phyloP scores from a whole-genome alignment of 2,329 filamentous ascomycete genomes.

The Trichoderma citrinoviride region DNA sequence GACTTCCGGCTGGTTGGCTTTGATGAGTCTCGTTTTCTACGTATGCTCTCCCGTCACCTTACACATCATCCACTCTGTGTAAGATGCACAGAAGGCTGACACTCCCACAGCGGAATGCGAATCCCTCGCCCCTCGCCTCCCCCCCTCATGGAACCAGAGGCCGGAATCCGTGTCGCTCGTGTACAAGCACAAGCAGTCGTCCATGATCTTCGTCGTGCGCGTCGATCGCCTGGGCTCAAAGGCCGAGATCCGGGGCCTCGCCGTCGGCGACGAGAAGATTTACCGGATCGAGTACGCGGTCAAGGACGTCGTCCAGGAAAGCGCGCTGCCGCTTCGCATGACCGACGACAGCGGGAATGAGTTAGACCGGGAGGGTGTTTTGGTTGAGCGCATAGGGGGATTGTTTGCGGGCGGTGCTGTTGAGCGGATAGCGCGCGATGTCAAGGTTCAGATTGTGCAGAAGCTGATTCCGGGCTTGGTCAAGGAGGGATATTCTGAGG shows the following conservation, averaged over 20 bases:
- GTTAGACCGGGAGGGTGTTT: slow-evolving; percentile 50
- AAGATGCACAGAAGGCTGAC: slow-evolving; percentile 13
- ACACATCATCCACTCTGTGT: neutral
- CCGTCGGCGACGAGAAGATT: slow-evolving; percentile 76
- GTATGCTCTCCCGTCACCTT: slow-evolving; percentile 43
- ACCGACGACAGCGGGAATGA: slow-evolving; percentile 44
- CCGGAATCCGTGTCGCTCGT: slow-evolving; percentile 74
- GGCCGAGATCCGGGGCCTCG: slow-evolving; percentile 78
- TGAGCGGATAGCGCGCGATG: slow-evolving; percentile 48
- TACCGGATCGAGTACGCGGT: slow-evolving; percentile 68
- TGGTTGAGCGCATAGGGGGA: slow-evolving; percentile 34
- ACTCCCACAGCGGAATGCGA: slow-evolving; percentile 46
- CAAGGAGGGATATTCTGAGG: slow-evolving; percentile 74
- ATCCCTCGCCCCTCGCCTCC: slow-evolving; percentile 61
- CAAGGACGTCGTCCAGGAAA: slow-evolving; percentile 70
- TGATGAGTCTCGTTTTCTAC: slow-evolving; percentile 74
- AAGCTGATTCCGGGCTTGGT: slow-evolving; percentile 74
- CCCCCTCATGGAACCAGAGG: slow-evolving; percentile 75
- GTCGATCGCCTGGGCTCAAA: slow-evolving; percentile 79
- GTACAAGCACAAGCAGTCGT: slow-evolving; percentile 81
- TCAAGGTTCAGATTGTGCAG: slow-evolving; percentile 80
- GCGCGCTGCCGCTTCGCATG: slow-evolving; percentile 56
- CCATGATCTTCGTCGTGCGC: slow-evolving; percentile 80
- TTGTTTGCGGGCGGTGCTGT: too few species aligned
- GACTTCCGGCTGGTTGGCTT: slow-evolving; percentile 81